Base-by-base conservation (phyloP, 805 yeast genomes). In the Wickerhamiella slavikovae region DNA sequence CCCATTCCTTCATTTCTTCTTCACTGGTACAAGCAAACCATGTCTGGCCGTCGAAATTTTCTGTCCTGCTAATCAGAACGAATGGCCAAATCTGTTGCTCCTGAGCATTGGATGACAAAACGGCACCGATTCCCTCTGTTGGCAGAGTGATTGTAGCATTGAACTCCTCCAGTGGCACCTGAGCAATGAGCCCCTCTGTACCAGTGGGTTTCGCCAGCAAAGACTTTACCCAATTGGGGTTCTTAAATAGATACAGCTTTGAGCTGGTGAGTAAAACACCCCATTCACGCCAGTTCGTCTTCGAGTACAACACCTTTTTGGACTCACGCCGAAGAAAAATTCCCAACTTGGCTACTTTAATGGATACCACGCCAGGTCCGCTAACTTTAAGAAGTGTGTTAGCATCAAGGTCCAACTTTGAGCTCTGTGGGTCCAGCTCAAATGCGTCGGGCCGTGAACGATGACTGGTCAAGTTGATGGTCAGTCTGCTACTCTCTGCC, bases 1-100 rank as follows among this genome's bases (percentile, higher is more conserved):
- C 58, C 83, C 83, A 74, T 15, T 63, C 62, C n/a, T 49, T 42
- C 48, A 63, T 51, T 24, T 69, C 77, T 15, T 48, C 48, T n/a
- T 46, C 44, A 15, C 52, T 50, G 5, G 44, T 48, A 10, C 69
- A 66, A 51, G 63, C 32, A 53, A 49, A 39, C 49, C 50, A 46
- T 18, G 9, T 11, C 34, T 50, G 54, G 24, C 44, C 48, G n/a
- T n/a, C n/a, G n/a, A n/a, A n/a, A n/a, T 43, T 32, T 5, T 46
- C 47, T 10, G 45, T 51, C 10, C 48, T 34, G 12, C 45, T 42
- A 3, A 47, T 45, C 3, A 52, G 38, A 8, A 48, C 36, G 33
- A 57, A 49, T 17, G 47, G 34, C 29, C 39, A 35, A 29, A 28
- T 32, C 30, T 31, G 32, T 17, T 34, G 33, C 20, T 28, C 33